Evolutionary conservation across 2,329 filamentous ascomycete genomes (phyloP), one percentile per base, ranked within the genome.

Genomic region (Dendryphion nanum): DNA sequence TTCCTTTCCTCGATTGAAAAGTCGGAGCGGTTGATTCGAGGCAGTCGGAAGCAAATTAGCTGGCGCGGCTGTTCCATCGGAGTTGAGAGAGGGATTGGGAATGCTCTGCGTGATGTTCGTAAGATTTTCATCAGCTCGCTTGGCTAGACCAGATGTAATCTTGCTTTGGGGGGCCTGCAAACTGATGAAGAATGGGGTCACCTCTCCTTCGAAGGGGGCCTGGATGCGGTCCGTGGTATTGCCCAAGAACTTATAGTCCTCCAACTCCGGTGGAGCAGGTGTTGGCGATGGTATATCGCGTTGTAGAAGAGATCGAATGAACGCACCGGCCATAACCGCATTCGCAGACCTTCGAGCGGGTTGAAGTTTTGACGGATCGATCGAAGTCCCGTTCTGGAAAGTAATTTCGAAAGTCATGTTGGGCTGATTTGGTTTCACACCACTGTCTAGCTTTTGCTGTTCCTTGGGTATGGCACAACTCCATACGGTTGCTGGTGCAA

Each of bases 121-220:
- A 10, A 50, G 45, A 34, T 56, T 51, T 29, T 56, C 50, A 30
- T 51, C 35, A 6, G 44, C 50, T 33, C 72, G 68, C 42, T 67
- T 72, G 23, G 48, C 45, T 3, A 70, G 50, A 14, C 59, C 54
- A 24, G 62, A 42, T n/a, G 42, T 30, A 13, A 18, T 19, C 23
- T 26, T 8, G 12, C 41, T 56, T 53, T 43, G 50, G 45, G 55
- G 55, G 56, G 53, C 66, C 48, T 89, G 68, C 38, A 95, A 74
- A 18, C 82, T 88, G 49, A 95, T 85, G 63, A 85, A 95, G 65
- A 96, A 95, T 0, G 91, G 90, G 0, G 91, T 94, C 6, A 83
- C 77, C 67, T 95, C 90, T 47, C 90, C 90, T 1, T 83, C 82
- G 63, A 91, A 95, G 4, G 82, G 68, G 29, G 76, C 74, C 10